These are phyloP conservation scores for Grosmannia serpens DNA, from an alignment of 2,329 filamentous ascomycete species.

Conservation along the genomic window DNA sequence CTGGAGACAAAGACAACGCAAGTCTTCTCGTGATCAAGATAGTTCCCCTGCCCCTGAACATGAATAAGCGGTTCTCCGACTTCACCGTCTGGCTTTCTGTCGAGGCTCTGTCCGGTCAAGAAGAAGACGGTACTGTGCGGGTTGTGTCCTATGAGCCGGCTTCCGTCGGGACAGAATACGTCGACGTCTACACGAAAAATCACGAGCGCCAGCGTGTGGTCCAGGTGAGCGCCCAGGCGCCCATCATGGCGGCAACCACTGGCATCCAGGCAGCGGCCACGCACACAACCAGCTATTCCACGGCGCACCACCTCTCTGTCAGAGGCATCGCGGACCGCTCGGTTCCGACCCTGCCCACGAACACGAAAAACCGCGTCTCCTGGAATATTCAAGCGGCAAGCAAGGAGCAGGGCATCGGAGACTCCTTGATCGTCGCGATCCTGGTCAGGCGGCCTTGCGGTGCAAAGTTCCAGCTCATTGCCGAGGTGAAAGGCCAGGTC, in stretches of 20 bases:
- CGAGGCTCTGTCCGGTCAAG: not conserved
- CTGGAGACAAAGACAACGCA: not conserved
- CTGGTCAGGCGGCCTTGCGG: not conserved
- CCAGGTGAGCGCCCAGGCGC: not conserved
- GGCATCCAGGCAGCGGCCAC: not conserved
- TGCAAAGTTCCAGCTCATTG: not conserved
- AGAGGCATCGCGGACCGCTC: not conserved
- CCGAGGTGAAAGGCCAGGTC: not conserved
- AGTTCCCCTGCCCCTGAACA: not conserved
- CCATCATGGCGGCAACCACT: too few species aligned
- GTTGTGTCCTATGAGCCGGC: not conserved
- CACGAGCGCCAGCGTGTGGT: not conserved
- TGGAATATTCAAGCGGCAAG: not conserved
- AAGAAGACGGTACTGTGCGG: not conserved
- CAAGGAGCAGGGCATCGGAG: not conserved
- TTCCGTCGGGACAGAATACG: not conserved
- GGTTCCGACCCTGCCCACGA: too few species aligned
- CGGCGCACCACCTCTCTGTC: not conserved
- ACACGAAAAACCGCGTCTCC: not conserved
- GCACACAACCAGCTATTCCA: not conserved
- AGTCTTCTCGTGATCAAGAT: not conserved
- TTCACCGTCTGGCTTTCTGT: not conserved
- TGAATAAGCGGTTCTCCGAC: not conserved
- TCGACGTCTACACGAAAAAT: not conserved
- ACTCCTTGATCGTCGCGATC: not conserved